Conservation (phyloP, 768 basidiomycete species). For the Crassisporium funariophilum region DNA sequence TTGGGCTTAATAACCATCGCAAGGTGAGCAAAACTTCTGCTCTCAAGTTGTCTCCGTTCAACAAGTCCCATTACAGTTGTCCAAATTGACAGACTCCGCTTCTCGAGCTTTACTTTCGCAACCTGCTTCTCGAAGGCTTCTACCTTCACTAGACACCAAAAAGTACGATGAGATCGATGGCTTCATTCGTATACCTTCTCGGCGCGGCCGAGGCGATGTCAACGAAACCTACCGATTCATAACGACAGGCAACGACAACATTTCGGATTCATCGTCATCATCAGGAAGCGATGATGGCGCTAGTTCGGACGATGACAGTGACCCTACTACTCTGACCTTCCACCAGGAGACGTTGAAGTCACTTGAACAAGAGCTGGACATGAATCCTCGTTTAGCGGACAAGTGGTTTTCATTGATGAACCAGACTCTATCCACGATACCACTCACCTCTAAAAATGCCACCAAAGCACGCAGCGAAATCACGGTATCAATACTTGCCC, state of each 20-base stretch:
- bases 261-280: constrained; percentile 35
- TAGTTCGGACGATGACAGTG: constrained; percentile 40
- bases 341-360: constrained; percentile 60
- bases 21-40: constrained; percentile 38
- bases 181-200: constrained; percentile 59
- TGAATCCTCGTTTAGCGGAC: constrained; percentile 51
- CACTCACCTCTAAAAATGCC: constrained; percentile 68
- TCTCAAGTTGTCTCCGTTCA: constrained; percentile 5
- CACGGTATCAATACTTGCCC: constrained; percentile 62
- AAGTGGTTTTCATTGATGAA: constrained; percentile 68
- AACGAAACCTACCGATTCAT: constrained; percentile 58
- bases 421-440: constrained; percentile 63
- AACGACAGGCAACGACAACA: constrained; percentile 27
- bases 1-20: constrained; percentile 43
- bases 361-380: constrained; percentile 56
- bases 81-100: constrained; percentile 58
- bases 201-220: constrained; percentile 23
- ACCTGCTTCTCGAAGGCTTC: constrained; percentile 52
- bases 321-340: constrained; percentile 42
- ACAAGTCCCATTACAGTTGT: constrained; percentile 35
- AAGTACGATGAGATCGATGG: constrained; percentile 69
- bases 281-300: constrained; percentile 33
- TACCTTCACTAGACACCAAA: constrained; percentile 33
- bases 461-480: constrained; percentile 70
- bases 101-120: constrained; percentile 55